phyloP scores from a whole-genome alignment of 1,284 basidiomycete species.

The Porodaedalea pini region DNA sequence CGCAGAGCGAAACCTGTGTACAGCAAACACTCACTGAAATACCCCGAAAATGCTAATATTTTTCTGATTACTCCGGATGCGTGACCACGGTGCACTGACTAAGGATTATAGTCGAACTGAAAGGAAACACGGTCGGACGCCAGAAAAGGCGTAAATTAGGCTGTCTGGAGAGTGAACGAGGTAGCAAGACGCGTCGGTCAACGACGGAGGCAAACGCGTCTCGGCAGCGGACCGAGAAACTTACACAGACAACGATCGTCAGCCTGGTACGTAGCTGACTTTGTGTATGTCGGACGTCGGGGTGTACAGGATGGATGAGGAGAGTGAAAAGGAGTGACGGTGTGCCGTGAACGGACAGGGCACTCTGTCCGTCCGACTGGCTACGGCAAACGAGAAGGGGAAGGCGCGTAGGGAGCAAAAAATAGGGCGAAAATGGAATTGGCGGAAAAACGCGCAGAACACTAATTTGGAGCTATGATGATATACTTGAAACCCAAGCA shows the following conservation, averaged over 20 bases:
- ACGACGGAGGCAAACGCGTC: neutral
- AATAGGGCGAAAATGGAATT: conserved; percentile 19
- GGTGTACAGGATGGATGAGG: conserved; percentile 25
- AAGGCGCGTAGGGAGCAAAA: conserved; percentile 17
- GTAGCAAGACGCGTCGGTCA: neutral
- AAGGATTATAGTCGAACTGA: conserved; percentile 7
- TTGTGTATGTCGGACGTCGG: neutral
- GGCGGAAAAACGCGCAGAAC: conserved; percentile 10
- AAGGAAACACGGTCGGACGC: conserved; percentile 3
- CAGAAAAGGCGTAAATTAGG: conserved; percentile 10
- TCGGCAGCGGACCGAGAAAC: neutral
- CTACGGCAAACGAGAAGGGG: conserved; percentile 21
- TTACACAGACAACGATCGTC: neutral
- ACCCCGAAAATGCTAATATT: neutral
- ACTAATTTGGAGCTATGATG: conserved; percentile 16
- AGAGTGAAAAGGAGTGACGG: conserved; percentile 7
- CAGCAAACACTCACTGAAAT: conserved; percentile 1
- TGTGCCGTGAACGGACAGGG: conserved; percentile 9
- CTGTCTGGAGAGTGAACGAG: neutral
- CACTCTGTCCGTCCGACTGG: conserved; percentile 34
- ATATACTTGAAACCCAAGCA: conserved; percentile 17
- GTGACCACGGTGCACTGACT: neutral
- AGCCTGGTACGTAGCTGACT: neutral
- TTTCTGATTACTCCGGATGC: conserved; percentile 5
- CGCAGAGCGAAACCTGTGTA: too few relatives aligned